phyloP scores from a whole-genome alignment of 352 stramenopile species.

The Phytophthora lateralis region DNA sequence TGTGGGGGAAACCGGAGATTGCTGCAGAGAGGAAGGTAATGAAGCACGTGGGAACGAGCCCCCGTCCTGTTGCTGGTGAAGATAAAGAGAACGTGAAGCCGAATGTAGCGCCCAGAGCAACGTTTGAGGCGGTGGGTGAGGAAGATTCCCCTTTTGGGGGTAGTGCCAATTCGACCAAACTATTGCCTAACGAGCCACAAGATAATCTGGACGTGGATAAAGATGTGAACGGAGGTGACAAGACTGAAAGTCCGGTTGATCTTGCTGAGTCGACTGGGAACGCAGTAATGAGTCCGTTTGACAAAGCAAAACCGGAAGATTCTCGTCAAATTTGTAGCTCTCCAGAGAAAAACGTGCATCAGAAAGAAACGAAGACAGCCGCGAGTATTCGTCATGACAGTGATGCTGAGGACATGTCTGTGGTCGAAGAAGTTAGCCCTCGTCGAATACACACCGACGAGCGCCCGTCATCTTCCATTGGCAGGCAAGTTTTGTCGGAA shows the following conservation, averaged over 20 bases:
- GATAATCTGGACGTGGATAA: background rate
- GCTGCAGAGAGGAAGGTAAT: background rate
- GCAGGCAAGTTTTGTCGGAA: slow-evolving; percentile 73
- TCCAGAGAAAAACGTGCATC: background rate
- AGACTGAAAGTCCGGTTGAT: background rate
- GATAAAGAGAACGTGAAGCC: slow-evolving; percentile 20
- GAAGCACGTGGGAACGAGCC: slow-evolving; percentile 20
- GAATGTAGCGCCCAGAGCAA: slow-evolving; percentile 6
- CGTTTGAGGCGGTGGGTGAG: background rate
- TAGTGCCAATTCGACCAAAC: background rate
- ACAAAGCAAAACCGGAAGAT: background rate
- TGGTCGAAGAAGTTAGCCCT: slow-evolving; percentile 13
- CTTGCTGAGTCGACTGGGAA: background rate
- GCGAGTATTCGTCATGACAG: background rate
- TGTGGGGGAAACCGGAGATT: slow-evolving; percentile 12
- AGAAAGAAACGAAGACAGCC: background rate
- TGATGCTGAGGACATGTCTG: background rate
- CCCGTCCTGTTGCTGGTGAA: background rate
- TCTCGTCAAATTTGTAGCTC: background rate
- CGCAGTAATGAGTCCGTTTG: background rate
- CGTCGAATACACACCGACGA: slow-evolving; percentile 7
- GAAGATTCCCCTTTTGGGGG: background rate
- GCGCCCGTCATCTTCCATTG: slow-evolving; percentile 48
- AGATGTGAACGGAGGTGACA: background rate
- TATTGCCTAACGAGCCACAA: background rate